A percentile compares a stretch with the other conserved stretches of the same genome.
Conservation (phyloP, 2,329 filamentous ascomycete species). For the Colletotrichum australisinense region DNA sequence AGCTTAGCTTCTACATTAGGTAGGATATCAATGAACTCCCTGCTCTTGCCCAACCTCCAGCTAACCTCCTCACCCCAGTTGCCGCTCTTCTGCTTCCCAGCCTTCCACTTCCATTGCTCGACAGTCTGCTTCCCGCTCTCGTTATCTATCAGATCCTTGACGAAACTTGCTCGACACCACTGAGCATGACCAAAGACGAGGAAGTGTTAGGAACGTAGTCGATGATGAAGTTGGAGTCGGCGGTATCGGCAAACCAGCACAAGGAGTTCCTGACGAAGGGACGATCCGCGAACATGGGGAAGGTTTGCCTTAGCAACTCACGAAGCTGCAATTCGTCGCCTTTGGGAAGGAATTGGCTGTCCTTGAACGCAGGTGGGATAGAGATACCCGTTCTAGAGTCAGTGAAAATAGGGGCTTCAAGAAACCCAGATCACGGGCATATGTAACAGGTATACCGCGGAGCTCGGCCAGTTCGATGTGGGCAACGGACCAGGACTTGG, state of each 20-base stretch:
- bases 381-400: constrained; percentile 48
- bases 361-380: constrained; percentile 36
- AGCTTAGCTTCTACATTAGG: too few species aligned
- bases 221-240: constrained; percentile 69
- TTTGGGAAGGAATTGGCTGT: constrained; percentile 61
- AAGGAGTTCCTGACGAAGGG: constrained; percentile 67
- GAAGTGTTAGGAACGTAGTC: constrained; percentile 66
- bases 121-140: constrained; percentile 51
- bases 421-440: constrained; percentile 71
- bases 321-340: constrained; percentile 65
- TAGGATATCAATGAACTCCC: constrained; percentile 39
- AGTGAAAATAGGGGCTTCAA: too few species aligned
- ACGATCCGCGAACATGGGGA: constrained; percentile 63
- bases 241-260: constrained; percentile 73
- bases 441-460: constrained; percentile 69
- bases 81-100: constrained; percentile 23
- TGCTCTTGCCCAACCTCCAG: constrained; percentile 49
- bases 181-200: constrained; percentile 57
- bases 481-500: constrained; percentile 69
- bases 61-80: constrained; percentile 48
- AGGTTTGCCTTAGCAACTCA: constrained; percentile 59
- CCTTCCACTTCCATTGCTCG: constrained; percentile 65
- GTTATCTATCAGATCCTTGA: constrained; percentile 57
- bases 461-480: constrained; percentile 67
- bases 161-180: constrained; percentile 68